Evolutionary conservation across 2,329 filamentous ascomycete genomes (phyloP).

Genomic region (Escovopsis sp.): DNA sequence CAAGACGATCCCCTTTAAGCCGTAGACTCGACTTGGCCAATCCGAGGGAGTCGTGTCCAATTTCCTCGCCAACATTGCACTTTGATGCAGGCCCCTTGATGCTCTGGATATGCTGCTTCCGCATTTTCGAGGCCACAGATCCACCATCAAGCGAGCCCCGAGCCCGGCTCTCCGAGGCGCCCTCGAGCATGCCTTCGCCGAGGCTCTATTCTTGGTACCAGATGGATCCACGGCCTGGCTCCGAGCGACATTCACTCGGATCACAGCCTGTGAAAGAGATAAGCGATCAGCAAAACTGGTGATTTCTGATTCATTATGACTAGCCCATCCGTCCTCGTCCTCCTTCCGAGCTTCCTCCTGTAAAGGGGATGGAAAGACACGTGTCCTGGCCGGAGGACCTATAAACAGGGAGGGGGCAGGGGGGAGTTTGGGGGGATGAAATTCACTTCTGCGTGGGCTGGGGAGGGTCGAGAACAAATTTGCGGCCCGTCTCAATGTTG

Average conservation of each 20-base stretch:
- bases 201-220: too few relatives aligned
- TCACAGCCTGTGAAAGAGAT: slow-evolving; percentile 22
- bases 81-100: too few relatives aligned
- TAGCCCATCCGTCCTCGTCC: slow-evolving; percentile 19
- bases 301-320: slow-evolving; percentile 19
- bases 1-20: slow-evolving; percentile 54
- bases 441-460: slow-evolving; percentile 53
- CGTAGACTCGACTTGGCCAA: neutral
- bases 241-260: too few relatives aligned
- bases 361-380: slow-evolving; percentile 5
- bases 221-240: too few relatives aligned
- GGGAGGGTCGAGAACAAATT: slow-evolving; percentile 75
- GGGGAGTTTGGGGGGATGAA: slow-evolving; percentile 13
- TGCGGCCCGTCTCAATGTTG: slow-evolving; percentile 89
- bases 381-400: slow-evolving; percentile 14
- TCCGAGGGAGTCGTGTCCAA: too few relatives aligned
- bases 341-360: neutral
- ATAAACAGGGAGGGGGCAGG: slow-evolving; percentile 11
- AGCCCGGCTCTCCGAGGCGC: too few relatives aligned
- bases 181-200: too few relatives aligned
- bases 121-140: too few relatives aligned
- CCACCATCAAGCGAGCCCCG: too few relatives aligned
- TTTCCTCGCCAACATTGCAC: too few relatives aligned
- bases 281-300: slow-evolving; percentile 21
- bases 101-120: too few relatives aligned